Evolutionary conservation across 2,329 filamentous ascomycete genomes (phyloP), one percentile per base, ranked within the genome.

Genomic region (Acephala macrosclerotiorum): DNA sequence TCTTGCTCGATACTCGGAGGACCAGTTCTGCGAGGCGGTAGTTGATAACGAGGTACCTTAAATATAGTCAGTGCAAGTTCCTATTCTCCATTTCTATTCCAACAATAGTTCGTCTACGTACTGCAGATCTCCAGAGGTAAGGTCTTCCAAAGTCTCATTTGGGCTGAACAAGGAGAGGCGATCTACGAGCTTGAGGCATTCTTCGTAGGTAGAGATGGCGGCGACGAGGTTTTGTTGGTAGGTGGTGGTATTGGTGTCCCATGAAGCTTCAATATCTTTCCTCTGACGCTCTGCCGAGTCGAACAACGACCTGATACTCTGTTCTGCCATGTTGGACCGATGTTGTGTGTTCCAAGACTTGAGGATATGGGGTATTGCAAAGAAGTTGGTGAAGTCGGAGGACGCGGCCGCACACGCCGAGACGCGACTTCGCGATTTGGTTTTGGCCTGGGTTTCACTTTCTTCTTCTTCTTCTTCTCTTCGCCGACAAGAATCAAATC

Each of bases 141-240:
- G 82, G 80, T 99, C 96, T 68, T 99, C 96, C 45, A 95, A 79
- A 0, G 87, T 86, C 79, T 99, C 96, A 79, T 99, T 99, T 40
- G 89, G 84, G 72, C 93, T 97, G 85, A 98, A 98, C 61, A 99
- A 83, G 0, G 92, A 90, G 29, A 96, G 83, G 66, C 88, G 84
- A 70, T 87, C 83, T 69, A 92, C 87, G 63, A 92, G 86, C 66
- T 87, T 82, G 65, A 91, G 83, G 77, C 92, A 94, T 77, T 91
- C 84, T 74, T 91, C 84, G 79, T 97, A 95, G 61, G 88, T 85
- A 69, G 85, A 79, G 72, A 97, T 87, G 47, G 92, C 87, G 45
- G 83, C 79, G 66, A 83, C 82, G 71, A 97, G 84, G 73, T 88
- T 88, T 70, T 90, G 85, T 75, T 88, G 87, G 80, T 91, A 95